Conservation (phyloP, 2,329 filamentous ascomycete species). For the Simplicillium aogashimaense region DNA sequence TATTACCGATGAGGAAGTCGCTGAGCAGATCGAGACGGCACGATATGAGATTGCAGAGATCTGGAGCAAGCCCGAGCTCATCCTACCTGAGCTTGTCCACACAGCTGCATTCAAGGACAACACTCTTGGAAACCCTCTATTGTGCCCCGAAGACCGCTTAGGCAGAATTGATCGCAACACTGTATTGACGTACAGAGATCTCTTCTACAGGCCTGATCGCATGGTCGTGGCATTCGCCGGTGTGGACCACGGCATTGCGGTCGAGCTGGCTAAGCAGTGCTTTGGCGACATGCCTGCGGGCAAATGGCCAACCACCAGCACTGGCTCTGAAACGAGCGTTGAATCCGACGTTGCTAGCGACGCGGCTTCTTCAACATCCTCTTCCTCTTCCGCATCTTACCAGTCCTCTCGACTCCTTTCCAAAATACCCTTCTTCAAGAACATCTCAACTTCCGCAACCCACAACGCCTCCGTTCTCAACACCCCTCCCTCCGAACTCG, state of each 20-base stretch:
- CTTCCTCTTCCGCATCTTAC: slow-evolving; percentile 21
- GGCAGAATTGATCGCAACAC: slow-evolving; percentile 61
- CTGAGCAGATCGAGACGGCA: slow-evolving; percentile 79
- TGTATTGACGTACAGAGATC: slow-evolving; percentile 67
- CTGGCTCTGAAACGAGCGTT: slow-evolving; percentile 48
- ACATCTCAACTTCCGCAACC: slow-evolving; percentile 65
- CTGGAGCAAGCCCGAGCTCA: slow-evolving; percentile 94
- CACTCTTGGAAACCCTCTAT: slow-evolving; percentile 83
- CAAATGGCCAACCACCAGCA: slow-evolving; percentile 35
- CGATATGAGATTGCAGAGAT: slow-evolving; percentile 96
- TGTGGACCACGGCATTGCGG: slow-evolving; percentile 70
- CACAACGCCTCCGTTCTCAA: slow-evolving; percentile 47
- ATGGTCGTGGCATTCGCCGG: slow-evolving; percentile 95
- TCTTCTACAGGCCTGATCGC: slow-evolving; percentile 81
- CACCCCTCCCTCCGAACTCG: slow-evolving; percentile 33
- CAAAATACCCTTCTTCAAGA: slow-evolving; percentile 84
- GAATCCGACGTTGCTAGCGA: slow-evolving; percentile 6
- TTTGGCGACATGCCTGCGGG: slow-evolving; percentile 79
- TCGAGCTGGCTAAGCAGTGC: slow-evolving; percentile 69
- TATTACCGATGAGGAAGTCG: slow-evolving; percentile 79
- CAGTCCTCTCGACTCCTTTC: slow-evolving; percentile 60
- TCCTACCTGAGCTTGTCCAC: slow-evolving; percentile 89
- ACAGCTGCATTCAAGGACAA: slow-evolving; percentile 95
- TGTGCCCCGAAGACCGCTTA: slow-evolving; percentile 82
- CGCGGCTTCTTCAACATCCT: slow-evolving; percentile 14